Base-by-base conservation (phyloP, 2,329 filamentous ascomycete genomes). In the Colletotrichum sp. region DNA sequence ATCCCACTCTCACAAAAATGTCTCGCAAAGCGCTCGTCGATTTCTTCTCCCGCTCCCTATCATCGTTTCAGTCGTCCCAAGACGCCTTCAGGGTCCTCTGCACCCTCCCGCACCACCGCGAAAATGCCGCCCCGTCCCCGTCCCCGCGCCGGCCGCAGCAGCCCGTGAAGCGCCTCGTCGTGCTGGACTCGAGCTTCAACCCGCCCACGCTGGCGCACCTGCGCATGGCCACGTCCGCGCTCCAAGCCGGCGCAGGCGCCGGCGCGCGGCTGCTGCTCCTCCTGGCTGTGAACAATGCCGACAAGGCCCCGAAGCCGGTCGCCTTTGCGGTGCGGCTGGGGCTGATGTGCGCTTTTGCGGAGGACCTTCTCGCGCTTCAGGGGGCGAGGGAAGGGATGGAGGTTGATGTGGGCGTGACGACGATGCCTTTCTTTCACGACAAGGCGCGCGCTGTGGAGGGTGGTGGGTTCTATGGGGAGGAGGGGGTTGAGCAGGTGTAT, bases 301-400 rank as follows among this genome's bases (percentile, higher is more conserved):
- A 94, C 80, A 93, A 93, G 83, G 88, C 89, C 12, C 89, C 92
- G 8, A 92, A 91, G 76, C 93, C 95, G 1, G 94, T 93, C 0
- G 85, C 89, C 4, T 95, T 96, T 79, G 90, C 90, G 57, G 88
- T 94, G 70, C 87, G 95, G 7, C 84, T 96, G 34, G 88, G 89
- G 8, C 92, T 96, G 88, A 96, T 96, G 93, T 89, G 91, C 26
- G 84, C 90, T 0, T 93, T 96, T 78, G 93, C 92, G 4, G 82
- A 85, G 65, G 93, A 94, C 2, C 79, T 92, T 34, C 83, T 88
- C 4, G 71, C 73, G 6, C 77, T 78, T 30, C 6, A 28, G 1
- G 13, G 13, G 16, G 64, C 68, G 18, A 15, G 39, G 26, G 72
- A 18, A 10, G 71, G 55, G 6, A 79, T 77, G 7, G 83, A 85